phyloP scores from a whole-genome alignment of 2,329 filamentous ascomycete species.

The Penicillium brevicompactum region DNA sequence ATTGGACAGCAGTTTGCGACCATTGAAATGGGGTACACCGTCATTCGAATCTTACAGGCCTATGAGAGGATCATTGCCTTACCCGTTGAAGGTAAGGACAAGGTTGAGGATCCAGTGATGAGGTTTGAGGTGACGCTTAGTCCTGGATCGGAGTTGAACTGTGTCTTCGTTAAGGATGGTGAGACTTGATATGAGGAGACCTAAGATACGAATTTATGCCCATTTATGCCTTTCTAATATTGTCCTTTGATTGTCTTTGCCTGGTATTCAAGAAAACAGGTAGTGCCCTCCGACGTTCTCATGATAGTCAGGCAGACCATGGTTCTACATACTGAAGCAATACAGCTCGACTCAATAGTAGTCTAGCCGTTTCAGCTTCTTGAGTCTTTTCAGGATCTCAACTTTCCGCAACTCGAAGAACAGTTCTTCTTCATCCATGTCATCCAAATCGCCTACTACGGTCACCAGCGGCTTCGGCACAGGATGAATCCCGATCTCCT shows the following conservation, averaged over 20 bases:
- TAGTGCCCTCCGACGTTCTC: too few relatives aligned
- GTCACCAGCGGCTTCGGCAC: conserved; percentile 19
- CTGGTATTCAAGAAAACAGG: background rate
- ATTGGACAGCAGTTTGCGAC: conserved; percentile 63
- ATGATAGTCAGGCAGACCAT: too few relatives aligned
- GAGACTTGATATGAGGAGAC: conserved; percentile 8
- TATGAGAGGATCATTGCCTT: conserved; percentile 42
- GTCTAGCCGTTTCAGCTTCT: conserved; percentile 29
- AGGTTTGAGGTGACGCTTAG: conserved; percentile 43
- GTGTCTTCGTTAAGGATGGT: conserved; percentile 39
- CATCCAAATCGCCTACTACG: conserved; percentile 32
- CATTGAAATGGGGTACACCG: conserved; percentile 59
- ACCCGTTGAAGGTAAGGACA: conserved; percentile 31
- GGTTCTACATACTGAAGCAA: too few relatives aligned
- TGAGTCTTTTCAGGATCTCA: conserved; percentile 38
- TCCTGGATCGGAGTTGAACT: conserved; percentile 42
- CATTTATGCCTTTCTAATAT: background rate
- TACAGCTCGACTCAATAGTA: conserved; percentile 13
- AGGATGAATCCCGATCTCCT: conserved; percentile 16
- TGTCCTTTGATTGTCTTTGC: background rate
- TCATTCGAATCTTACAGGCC: conserved; percentile 46
- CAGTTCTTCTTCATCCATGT: conserved; percentile 39
- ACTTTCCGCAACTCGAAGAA: conserved; percentile 37
- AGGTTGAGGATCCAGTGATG: conserved; percentile 39
- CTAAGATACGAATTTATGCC: background rate